A percentile compares a stretch with the other conserved stretches of the same genome.
These are phyloP conservation scores for Aspergillus caelatus DNA, from an alignment of 2,329 filamentous ascomycete species.

Conservation along the genomic window DNA sequence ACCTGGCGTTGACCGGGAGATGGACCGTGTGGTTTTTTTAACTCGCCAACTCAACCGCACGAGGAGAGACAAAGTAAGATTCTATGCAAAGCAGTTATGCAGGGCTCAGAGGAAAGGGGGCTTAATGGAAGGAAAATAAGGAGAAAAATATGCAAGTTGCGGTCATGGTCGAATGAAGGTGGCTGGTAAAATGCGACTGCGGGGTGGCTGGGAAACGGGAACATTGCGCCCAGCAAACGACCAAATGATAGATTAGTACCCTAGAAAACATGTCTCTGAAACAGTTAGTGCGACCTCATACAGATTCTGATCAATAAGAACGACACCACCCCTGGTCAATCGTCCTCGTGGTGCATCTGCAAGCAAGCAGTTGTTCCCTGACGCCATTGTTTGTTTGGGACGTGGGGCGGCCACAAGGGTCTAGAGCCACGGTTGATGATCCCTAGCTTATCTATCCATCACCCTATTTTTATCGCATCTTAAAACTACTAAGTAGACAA, in stretches of 20 bases:
- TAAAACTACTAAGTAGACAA: too few relatives aligned
- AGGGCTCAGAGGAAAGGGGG: neutral
- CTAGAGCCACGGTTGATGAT: conserved; percentile 15
- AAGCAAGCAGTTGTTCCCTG: neutral
- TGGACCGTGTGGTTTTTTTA: neutral
- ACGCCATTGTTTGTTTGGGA: conserved; percentile 9
- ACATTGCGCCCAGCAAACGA: neutral
- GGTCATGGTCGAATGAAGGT: conserved; percentile 21
- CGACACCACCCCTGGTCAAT: neutral
- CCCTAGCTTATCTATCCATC: neutral
- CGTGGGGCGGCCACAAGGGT: conserved; percentile 11
- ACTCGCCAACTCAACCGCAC: conserved; percentile 6
- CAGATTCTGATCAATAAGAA: neutral
- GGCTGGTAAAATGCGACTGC: conserved; percentile 32
- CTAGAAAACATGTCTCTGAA: neutral
- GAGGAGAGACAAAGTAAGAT: neutral
- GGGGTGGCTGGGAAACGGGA: conserved; percentile 35
- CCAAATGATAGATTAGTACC: neutral
- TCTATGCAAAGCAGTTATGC: neutral
- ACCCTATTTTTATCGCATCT: neutral
- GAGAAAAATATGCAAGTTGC: conserved; percentile 12
- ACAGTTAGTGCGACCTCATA: neutral
- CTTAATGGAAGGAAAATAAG: neutral
- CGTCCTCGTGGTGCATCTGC: neutral
- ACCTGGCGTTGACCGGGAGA: neutral